These are phyloP conservation scores for Acanthamoeba culbertsoni DNA, from an alignment of 208 protist genomes.

Conservation along the genomic window DNA sequence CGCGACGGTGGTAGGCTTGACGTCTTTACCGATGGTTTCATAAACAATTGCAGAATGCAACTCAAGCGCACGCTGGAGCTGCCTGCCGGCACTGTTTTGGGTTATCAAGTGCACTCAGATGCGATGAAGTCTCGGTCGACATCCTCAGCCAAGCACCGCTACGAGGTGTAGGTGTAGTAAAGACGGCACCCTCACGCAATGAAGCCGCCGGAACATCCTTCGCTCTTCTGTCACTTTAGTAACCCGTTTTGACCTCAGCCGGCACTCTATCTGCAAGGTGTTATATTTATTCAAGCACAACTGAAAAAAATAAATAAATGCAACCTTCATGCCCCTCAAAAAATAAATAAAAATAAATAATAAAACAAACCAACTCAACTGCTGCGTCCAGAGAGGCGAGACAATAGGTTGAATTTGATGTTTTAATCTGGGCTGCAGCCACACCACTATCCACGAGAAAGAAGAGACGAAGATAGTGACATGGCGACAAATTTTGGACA, in stretches of 20 bases:
- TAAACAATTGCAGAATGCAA: not conserved
- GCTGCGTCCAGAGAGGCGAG: too few relatives aligned
- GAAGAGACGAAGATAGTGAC: not conserved
- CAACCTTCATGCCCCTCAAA: too few relatives aligned
- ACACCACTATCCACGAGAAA: not conserved
- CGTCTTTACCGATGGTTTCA: not conserved
- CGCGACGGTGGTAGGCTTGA: not conserved
- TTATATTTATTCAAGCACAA: not conserved
- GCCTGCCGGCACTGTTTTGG: not conserved
- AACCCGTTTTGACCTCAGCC: not conserved
- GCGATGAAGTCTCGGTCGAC: constrained; percentile 47
- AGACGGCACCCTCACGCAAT: not conserved
- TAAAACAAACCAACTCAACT: too few relatives aligned
- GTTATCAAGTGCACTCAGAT: constrained; percentile 57
- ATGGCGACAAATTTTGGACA: too few relatives aligned
- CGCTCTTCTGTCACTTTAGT: not conserved
- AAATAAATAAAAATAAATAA: constrained; percentile 29
- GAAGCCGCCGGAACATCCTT: not conserved
- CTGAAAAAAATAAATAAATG: too few relatives aligned
- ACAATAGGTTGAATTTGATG: not conserved
- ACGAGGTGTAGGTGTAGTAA: constrained; percentile 60
- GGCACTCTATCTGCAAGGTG: not conserved
- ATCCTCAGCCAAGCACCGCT: constrained; percentile 41
- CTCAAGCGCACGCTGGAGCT: constrained; percentile 40
- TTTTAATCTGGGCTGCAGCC: not conserved